Percentiles rank a stretch among this genome's conserved stretches.
Conservation (phyloP, 2,329 filamentous ascomycete genomes). For the Aspergillus uvarum region DNA sequence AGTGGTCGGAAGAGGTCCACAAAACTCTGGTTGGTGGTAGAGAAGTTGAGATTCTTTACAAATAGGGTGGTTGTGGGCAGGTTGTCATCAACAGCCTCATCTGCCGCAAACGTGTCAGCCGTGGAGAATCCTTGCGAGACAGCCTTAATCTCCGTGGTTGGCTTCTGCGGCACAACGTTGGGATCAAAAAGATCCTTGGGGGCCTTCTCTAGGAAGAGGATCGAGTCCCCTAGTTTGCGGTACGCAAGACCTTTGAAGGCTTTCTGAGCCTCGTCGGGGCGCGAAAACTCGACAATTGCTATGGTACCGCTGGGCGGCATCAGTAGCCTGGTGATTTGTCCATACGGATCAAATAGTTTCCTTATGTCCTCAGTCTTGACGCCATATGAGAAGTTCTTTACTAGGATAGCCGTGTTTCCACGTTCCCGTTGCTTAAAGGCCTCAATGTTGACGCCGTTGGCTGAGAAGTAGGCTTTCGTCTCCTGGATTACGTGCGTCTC, state of each 20-base stretch:
- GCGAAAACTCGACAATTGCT: constrained; percentile 85
- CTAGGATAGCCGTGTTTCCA: constrained; percentile 81
- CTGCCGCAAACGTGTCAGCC: constrained; percentile 44
- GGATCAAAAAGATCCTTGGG: constrained; percentile 73
- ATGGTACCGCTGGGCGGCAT: constrained; percentile 94
- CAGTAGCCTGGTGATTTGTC: constrained; percentile 74
- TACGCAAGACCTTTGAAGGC: constrained; percentile 87
- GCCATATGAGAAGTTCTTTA: constrained; percentile 92
- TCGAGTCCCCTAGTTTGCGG: constrained; percentile 83
- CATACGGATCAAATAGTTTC: constrained; percentile 80
- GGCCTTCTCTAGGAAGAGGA: constrained; percentile 90
- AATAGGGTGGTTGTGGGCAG: constrained; percentile 78
- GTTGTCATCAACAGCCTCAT: constrained; percentile 33
- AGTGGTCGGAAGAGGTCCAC: constrained; percentile 75
- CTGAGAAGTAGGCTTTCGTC: constrained; percentile 85
- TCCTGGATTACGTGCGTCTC: constrained; percentile 97
- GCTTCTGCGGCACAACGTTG: constrained; percentile 33
- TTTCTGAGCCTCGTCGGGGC: constrained; percentile 73
- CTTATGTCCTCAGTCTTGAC: constrained; percentile 76
- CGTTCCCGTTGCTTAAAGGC: constrained; percentile 83
- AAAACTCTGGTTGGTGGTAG: constrained; percentile 74
- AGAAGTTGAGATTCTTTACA: constrained; percentile 90
- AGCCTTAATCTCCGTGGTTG: constrained; percentile 30
- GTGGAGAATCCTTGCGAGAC: constrained; percentile 44
- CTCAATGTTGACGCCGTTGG: constrained; percentile 86